Base-by-base conservation (phyloP, 257 asterid species). In the Przewalskia tangutica region DNA sequence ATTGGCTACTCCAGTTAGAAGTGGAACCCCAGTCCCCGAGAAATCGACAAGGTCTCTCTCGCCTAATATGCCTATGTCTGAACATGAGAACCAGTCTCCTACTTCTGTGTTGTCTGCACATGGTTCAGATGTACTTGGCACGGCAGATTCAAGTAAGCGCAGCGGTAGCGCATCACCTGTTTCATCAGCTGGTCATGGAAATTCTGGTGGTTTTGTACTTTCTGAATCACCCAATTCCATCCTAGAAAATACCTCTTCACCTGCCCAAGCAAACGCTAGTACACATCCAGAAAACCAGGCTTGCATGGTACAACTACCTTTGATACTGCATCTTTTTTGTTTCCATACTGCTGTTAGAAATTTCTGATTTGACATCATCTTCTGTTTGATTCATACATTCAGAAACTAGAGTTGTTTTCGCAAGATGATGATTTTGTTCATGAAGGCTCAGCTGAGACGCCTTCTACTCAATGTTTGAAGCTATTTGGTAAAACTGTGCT, bases 401-500 rank as follows among this genome's bases (percentile, higher is more conserved):
- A 93, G 98, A 89, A 91, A 36, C 81, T 84, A 70, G 93, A 89
- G 79, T 70, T 86, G 82, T 85, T 89, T 13, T 82, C 89, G 7
- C 88, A 78, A 84, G 90, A 87, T 44, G 90, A 87, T 44, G 50
- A 81, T 82, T 85, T 75, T 18, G 66, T 59, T 11, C 76, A 81
- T 60, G 92, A 90, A 85, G 90, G 88, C 14, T 87, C 90, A 5
- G 84, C 73, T 0, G 93, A 89, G 80, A 83, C 84, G 71, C 80
- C 93, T 56, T 81, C 92, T 23, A 81, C 84, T 0, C 93, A 83
- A 81, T 77, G 88, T 85, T 85, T 95, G 88, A 95, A 93, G 91
- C 92, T 95, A 51, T 95, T 95, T 48, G 98, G 99, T 14, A 90
- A 91, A 92, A 95, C 95, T 0, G 87, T 95, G 18, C 55, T 88